Percentiles rank a stretch among this genome's conserved stretches.
These are phyloP conservation scores for Cephalotrichum gorgonifer DNA, from an alignment of 2,329 filamentous ascomycete genomes.

Conservation along the genomic window DNA sequence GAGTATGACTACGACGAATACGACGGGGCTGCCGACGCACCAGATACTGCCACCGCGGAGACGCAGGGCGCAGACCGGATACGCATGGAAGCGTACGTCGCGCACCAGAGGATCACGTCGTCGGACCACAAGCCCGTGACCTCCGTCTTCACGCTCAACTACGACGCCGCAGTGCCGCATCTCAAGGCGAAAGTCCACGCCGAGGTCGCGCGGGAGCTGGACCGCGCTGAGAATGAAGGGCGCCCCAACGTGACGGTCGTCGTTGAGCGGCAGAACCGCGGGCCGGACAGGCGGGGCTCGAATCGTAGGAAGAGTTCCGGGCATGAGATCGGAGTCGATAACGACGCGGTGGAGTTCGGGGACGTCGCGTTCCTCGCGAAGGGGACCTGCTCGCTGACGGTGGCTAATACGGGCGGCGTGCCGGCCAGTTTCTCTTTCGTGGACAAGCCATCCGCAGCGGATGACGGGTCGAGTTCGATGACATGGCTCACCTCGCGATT, in stretches of 20 bases:
- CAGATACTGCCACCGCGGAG: slow-evolving; percentile 41
- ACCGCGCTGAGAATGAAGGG: slow-evolving; percentile 84
- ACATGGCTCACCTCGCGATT: slow-evolving; percentile 66
- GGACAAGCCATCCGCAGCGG: slow-evolving; percentile 49
- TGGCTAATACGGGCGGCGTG: slow-evolving; percentile 87
- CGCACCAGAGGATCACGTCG: slow-evolving; percentile 80
- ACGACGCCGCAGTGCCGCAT: slow-evolving; percentile 76
- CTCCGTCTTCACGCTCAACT: slow-evolving; percentile 73
- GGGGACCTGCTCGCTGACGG: slow-evolving; percentile 59
- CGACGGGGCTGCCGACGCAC: slow-evolving; percentile 32
- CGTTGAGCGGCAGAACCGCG: slow-evolving; percentile 48
- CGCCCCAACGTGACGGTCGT: slow-evolving; percentile 75
- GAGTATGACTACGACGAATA: slow-evolving; percentile 51
- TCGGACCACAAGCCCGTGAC: slow-evolving; percentile 93
- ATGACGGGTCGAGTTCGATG: slow-evolving; percentile 24
- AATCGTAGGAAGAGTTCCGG: slow-evolving; percentile 20
- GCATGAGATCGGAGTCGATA: slow-evolving; percentile 14
- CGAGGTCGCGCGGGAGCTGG: slow-evolving; percentile 79
- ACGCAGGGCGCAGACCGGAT: slow-evolving; percentile 47
- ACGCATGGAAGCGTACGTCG: slow-evolving; percentile 59
- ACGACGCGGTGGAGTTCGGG: slow-evolving; percentile 67
- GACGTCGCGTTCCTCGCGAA: slow-evolving; percentile 58
- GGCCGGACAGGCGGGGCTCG: slow-evolving; percentile 2
- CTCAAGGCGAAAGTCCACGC: slow-evolving; percentile 75
- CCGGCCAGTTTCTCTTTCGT: slow-evolving; percentile 72